These are phyloP conservation scores for Neurospora tetrasperma DNA, from an alignment of 495 filamentous ascomycete species.

Conservation along the genomic window DNA sequence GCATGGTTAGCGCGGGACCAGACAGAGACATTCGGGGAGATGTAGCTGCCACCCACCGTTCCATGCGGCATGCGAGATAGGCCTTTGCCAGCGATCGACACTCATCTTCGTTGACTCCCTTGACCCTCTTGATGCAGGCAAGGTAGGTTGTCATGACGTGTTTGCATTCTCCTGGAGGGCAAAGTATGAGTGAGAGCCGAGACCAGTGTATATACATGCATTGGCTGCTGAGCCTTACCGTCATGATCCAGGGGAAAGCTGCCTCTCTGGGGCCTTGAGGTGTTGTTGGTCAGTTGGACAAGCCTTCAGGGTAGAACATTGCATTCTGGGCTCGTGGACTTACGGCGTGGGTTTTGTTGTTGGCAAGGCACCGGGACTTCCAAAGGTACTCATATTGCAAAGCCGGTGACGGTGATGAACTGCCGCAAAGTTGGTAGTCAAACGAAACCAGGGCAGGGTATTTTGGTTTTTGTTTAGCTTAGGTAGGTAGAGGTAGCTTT, in stretches of 20 bases:
- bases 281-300: background rate
- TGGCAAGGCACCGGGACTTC: conserved; percentile 63
- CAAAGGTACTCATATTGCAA: conserved; percentile 52
- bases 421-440: background rate
- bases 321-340: conserved; percentile 25
- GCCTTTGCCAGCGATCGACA: conserved; percentile 78
- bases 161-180: conserved; percentile 74
- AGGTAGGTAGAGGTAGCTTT: background rate
- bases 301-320: conserved; percentile 3
- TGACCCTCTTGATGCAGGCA: conserved; percentile 67
- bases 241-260: conserved; percentile 96
- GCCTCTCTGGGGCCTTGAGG: conserved; percentile 72
- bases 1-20: background rate
- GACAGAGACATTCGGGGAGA: background rate
- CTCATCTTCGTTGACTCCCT: conserved; percentile 74
- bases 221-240: conserved; percentile 41
- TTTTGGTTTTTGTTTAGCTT: background rate
- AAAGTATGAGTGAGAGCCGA: conserved; percentile 4
- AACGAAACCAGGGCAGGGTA: background rate
- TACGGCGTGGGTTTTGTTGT: conserved; percentile 71
- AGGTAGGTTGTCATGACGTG: conserved; percentile 74
- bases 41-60: conserved; percentile 51
- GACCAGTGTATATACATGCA: conserved; percentile 2
- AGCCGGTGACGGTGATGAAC: background rate
- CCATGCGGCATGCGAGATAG: conserved; percentile 90